phyloP scores from a whole-genome alignment of 2,329 filamentous ascomycete genomes.

The Sarocladium strictum region DNA sequence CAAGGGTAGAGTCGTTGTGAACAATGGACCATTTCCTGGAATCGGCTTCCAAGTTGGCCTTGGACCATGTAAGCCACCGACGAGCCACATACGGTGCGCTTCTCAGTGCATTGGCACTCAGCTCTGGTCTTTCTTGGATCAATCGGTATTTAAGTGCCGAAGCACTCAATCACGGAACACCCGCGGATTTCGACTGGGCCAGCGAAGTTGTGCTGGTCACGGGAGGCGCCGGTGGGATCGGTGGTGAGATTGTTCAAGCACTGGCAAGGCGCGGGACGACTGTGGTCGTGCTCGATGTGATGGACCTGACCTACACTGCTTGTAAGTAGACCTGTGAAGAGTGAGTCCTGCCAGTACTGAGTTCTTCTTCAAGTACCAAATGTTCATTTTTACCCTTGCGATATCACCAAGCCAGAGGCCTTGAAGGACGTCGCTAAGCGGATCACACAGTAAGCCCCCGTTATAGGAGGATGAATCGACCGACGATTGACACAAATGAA shows the following conservation, averaged over 20 bases:
- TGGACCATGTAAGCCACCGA: neutral
- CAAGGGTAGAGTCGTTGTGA: too few species aligned
- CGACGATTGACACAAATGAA: conserved; percentile 20
- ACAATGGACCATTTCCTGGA: neutral
- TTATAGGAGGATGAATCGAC: too few species aligned
- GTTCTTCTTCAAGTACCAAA: conserved; percentile 25
- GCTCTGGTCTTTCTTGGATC: neutral
- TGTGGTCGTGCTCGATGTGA: conserved; percentile 67
- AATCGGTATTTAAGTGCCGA: neutral
- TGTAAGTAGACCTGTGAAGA: conserved; percentile 28
- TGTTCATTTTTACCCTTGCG: conserved; percentile 63
- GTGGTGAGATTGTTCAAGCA: conserved; percentile 56
- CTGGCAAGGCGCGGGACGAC: conserved; percentile 59
- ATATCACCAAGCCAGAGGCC: conserved; percentile 54
- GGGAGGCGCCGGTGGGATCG: conserved; percentile 70
- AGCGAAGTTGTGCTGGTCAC: conserved; percentile 68
- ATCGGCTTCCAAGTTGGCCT: neutral
- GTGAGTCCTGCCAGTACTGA: neutral
- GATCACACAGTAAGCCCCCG: conserved; percentile 33
- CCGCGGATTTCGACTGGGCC: conserved; percentile 45
- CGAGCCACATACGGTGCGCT: neutral
- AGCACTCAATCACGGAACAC: neutral
- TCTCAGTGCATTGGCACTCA: neutral
- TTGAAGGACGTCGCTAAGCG: conserved; percentile 45
- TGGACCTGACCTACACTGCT: conserved; percentile 49